phyloP scores from a whole-genome alignment of 495 filamentous ascomycete species.

The Tuber aestivum region DNA sequence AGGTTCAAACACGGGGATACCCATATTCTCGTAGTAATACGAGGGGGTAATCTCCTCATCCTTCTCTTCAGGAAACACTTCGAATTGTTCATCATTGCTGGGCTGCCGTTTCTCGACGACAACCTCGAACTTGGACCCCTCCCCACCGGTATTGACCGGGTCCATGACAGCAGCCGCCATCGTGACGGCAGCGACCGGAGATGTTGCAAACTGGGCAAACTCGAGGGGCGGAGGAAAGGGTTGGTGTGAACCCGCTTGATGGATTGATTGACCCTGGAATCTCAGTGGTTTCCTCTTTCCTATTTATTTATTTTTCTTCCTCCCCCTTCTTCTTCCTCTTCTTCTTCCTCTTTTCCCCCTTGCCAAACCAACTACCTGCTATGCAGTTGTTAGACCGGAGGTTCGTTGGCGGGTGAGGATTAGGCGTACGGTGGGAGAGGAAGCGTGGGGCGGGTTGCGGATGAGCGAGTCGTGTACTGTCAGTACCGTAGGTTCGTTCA shows the following conservation, averaged over 20 bases:
- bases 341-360: background rate
- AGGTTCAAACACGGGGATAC: slow-evolving; percentile 89
- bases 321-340: background rate
- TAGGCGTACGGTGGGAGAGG: background rate
- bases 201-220: slow-evolving; percentile 12
- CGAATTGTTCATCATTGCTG: slow-evolving; percentile 45
- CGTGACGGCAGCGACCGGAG: slow-evolving; percentile 28
- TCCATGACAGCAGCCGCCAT: slow-evolving; percentile 28
- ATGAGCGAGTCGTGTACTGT: background rate
- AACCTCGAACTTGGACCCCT: slow-evolving; percentile 39
- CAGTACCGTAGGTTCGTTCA: background rate
- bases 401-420: background rate
- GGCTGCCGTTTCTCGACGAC: slow-evolving; percentile 44
- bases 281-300: slow-evolving; percentile 16
- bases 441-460: slow-evolving; percentile 1
- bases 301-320: background rate
- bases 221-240: slow-evolving; percentile 19
- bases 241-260: background rate
- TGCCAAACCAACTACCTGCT: background rate
- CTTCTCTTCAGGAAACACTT: slow-evolving; percentile 44
- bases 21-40: slow-evolving; percentile 77
- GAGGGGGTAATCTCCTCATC: slow-evolving; percentile 69
- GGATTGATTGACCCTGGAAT: slow-evolving; percentile 1
- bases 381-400: background rate
- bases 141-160: slow-evolving; percentile 24